phyloP scores from a whole-genome alignment of 1,284 basidiomycete genomes.

The Rhodotorula glutinis region DNA sequence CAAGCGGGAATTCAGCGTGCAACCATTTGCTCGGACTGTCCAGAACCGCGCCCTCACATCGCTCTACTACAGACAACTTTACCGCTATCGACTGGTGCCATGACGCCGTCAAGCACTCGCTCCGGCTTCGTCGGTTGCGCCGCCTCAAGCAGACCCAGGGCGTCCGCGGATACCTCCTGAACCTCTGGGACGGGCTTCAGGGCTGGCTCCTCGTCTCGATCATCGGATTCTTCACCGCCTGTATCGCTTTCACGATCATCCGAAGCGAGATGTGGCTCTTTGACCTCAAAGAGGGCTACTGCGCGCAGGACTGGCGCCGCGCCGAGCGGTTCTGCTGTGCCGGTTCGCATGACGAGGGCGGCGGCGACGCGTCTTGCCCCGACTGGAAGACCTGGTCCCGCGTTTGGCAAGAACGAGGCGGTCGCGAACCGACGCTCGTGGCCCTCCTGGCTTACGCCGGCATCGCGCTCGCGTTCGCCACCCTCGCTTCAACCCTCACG shows the following conservation, averaged over 20 bases:
- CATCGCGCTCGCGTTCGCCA: constrained; percentile 65
- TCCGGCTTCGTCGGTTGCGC: constrained; percentile 46
- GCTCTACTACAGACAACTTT: constrained; percentile 3
- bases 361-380: constrained; percentile 10
- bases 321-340: constrained; percentile 78
- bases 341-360: neutral
- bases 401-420: constrained; percentile 23
- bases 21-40: neutral
- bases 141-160: constrained; percentile 40
- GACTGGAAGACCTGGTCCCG: constrained; percentile 39
- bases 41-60: neutral
- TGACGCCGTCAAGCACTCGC: constrained; percentile 50
- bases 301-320: constrained; percentile 61
- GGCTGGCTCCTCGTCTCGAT: constrained; percentile 91
- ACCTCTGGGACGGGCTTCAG: constrained; percentile 73
- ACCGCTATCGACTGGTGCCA: constrained; percentile 47
- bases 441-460: constrained; percentile 71
- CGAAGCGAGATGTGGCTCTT: constrained; percentile 88
- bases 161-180: constrained; percentile 65
- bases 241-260: constrained; percentile 82
- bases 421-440: constrained; percentile 52
- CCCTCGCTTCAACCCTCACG: constrained; percentile 71
- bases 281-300: constrained; percentile 89
- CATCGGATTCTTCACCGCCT: constrained; percentile 71
- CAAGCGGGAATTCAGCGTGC: neutral